phyloP scores from a whole-genome alignment of 192 early-diverging fungal species.

The Mortierella antarctica region DNA sequence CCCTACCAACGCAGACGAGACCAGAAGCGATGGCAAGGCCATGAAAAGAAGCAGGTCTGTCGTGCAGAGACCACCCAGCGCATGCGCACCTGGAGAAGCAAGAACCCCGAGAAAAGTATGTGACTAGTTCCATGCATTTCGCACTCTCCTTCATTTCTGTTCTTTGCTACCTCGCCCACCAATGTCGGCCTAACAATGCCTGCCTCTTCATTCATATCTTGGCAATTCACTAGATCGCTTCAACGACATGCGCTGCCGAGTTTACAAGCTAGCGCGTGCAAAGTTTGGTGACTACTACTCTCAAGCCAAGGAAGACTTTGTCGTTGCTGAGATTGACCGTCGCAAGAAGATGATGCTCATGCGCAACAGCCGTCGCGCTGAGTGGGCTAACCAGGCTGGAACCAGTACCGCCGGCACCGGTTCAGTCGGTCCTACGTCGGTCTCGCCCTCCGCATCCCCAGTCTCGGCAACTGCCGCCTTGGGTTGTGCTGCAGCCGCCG shows the following conservation, averaged over 20 bases:
- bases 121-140: background rate
- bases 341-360: constrained; percentile 54
- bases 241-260: constrained; percentile 79
- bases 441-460: constrained; percentile 9
- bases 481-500: background rate
- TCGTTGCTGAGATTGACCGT: constrained; percentile 70
- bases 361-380: constrained; percentile 37
- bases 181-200: background rate
- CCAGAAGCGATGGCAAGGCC: constrained; percentile 65
- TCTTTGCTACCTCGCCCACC: background rate
- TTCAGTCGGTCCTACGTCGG: background rate
- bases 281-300: constrained; percentile 72
- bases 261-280: constrained; percentile 71
- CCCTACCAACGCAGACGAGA: constrained; percentile 63
- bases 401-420: constrained; percentile 1
- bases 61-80: constrained; percentile 63
- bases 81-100: constrained; percentile 63
- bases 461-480: background rate
- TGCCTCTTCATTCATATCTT: background rate
- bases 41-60: constrained; percentile 64
- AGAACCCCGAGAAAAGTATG: constrained; percentile 62
- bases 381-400: constrained; percentile 22
- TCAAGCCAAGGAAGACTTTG: constrained; percentile 70
- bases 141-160: background rate
- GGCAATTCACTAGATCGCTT: constrained; percentile 53